These are phyloP conservation scores for Aethionema arabicum DNA, from an alignment of 345 rosid species.

Conservation along the genomic window DNA sequence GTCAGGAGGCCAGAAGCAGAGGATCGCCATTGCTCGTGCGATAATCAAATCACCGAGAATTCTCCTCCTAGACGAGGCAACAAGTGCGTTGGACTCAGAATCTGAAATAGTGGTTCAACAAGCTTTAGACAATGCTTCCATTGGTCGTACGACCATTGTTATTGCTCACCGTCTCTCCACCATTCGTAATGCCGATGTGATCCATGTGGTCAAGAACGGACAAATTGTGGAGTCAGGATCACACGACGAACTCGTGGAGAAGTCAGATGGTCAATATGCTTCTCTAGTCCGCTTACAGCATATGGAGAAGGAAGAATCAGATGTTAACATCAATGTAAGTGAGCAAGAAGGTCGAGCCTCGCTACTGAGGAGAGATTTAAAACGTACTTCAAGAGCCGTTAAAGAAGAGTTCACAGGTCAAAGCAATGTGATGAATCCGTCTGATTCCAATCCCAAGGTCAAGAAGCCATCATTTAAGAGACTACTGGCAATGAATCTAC, in stretches of 20 bases:
- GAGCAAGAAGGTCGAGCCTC: not conserved
- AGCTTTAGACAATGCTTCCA: constrained; percentile 76
- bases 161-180: constrained; percentile 90
- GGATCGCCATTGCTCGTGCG: constrained; percentile 87
- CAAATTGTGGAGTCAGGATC: constrained; percentile 73
- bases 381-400: constrained; percentile 40
- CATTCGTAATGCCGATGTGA: constrained; percentile 72
- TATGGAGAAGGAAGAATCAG: constrained; percentile 29
- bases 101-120: constrained; percentile 88
- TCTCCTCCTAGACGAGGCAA: constrained; percentile 80
- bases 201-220: constrained; percentile 83
- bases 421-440: constrained; percentile 1
- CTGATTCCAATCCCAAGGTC: constrained; percentile 3
- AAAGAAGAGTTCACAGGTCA: constrained; percentile 38
- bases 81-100: constrained; percentile 89
- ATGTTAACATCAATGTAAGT: constrained; percentile 35
- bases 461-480: constrained; percentile 48
- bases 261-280: constrained; percentile 64
- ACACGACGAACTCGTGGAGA: constrained; percentile 64
- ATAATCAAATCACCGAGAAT: constrained; percentile 76
- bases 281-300: constrained; percentile 64
- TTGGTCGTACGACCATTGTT: constrained; percentile 77
- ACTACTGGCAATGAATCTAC: constrained; percentile 49
- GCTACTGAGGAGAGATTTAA: not conserved
- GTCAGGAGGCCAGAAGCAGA: constrained; percentile 89